These are phyloP conservation scores for Mycena floridula DNA, from an alignment of 768 basidiomycete species.

Conservation along the genomic window DNA sequence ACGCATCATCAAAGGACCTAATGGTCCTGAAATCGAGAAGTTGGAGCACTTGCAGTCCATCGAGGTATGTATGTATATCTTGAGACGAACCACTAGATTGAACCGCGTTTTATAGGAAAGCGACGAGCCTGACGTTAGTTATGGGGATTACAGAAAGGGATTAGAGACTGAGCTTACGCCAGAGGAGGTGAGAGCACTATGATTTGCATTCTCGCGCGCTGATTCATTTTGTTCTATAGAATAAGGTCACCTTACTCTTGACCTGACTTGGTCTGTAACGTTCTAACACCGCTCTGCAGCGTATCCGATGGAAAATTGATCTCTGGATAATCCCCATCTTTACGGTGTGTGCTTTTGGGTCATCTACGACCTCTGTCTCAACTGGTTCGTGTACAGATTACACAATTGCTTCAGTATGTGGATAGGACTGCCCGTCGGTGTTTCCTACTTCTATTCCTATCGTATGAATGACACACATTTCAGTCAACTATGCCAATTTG, in stretches of 20 bases:
- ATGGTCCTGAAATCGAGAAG: background rate
- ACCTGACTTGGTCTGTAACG: background rate
- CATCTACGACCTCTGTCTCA: background rate
- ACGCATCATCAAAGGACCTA: background rate
- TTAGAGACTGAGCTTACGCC: background rate
- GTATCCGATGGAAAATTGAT: background rate
- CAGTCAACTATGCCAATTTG: slow-evolving; percentile 14
- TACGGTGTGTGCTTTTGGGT: background rate
- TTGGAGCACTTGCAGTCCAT: background rate
- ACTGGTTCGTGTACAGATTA: background rate
- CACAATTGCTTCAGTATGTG: background rate
- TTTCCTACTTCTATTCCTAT: background rate
- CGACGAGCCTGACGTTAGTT: background rate
- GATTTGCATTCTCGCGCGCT: background rate
- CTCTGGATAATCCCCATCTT: background rate
- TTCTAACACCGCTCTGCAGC: too few species aligned
- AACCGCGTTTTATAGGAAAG: background rate
- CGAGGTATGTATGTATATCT: background rate
- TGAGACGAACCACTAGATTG: background rate
- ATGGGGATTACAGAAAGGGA: background rate
- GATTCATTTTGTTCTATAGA: background rate
- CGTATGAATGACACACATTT: slow-evolving; percentile 1
- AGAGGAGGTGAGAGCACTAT: background rate
- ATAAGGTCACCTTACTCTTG: background rate
- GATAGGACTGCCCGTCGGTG: background rate